A percentile compares a stretch with the other conserved stretches of the same genome.
phyloP scores from a whole-genome alignment of 345 rosid species.

The Adansonia digitata region DNA sequence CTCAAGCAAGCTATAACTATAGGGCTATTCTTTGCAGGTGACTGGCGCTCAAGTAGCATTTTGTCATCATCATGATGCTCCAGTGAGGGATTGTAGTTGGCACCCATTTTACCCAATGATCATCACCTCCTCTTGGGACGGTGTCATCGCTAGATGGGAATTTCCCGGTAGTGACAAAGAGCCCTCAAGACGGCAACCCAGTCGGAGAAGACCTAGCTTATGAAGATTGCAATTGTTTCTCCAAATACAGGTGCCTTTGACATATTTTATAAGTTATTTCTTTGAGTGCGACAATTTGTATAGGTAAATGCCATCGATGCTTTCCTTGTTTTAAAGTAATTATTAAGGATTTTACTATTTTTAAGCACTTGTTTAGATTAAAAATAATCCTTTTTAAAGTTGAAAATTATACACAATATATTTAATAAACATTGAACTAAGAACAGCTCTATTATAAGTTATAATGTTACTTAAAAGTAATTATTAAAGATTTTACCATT shows the following conservation, averaged over 20 bases:
- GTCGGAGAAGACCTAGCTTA: not conserved
- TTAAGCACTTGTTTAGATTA: too few species aligned
- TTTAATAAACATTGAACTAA: too few species aligned
- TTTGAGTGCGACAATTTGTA: not conserved
- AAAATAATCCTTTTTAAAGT: too few species aligned
- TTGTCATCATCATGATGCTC: constrained; percentile 30
- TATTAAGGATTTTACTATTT: too few species aligned
- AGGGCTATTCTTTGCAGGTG: constrained; percentile 29
- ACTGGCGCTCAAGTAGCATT: constrained; percentile 48
- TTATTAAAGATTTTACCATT: too few species aligned
- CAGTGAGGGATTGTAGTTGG: constrained; percentile 72
- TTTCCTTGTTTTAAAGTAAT: not conserved
- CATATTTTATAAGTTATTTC: not conserved
- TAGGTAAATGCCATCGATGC: not conserved
- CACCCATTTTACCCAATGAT: constrained; percentile 52
- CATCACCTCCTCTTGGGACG: constrained; percentile 62
- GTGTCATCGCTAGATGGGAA: constrained; percentile 51
- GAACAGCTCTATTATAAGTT: too few species aligned
- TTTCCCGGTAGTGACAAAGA: constrained; percentile 28
- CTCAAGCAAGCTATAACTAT: not conserved
- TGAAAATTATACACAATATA: too few species aligned
- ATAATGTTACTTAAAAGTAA: too few species aligned
- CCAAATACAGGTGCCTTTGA: not conserved
- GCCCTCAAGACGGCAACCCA: not conserved
- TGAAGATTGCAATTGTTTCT: not conserved